Percentiles rank a stretch among this genome's conserved stretches.
Conservation (phyloP, 768 basidiomycete genomes). For the Paxillus ammoniavirescens region DNA sequence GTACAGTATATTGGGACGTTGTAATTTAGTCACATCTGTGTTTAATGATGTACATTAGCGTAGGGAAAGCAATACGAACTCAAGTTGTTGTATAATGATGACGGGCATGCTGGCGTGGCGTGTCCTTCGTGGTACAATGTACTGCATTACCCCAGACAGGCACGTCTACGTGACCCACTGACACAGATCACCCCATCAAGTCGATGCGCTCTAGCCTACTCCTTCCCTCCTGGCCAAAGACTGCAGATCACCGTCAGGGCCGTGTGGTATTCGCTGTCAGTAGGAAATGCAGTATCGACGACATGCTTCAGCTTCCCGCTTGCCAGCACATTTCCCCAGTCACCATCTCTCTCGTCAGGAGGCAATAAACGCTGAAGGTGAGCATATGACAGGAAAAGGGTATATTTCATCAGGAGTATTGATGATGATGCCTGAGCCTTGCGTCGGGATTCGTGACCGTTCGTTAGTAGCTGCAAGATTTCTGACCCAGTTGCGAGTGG, state of each 20-base stretch:
- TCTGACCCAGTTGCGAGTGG: constrained; percentile 24
- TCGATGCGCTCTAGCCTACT: background rate
- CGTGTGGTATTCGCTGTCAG: constrained; percentile 23
- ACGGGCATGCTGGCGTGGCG: too few species aligned
- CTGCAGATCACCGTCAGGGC: constrained; percentile 19
- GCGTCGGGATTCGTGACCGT: constrained; percentile 6
- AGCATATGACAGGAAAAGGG: constrained; percentile 39
- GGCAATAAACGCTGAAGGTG: constrained; percentile 31
- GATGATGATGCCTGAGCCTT: constrained; percentile 8
- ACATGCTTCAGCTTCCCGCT: constrained; percentile 23
- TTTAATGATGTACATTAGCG: too few species aligned
- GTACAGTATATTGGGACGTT: too few species aligned
- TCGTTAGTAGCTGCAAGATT: constrained; percentile 25
- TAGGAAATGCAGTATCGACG: constrained; percentile 28
- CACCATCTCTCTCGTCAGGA: constrained; percentile 28
- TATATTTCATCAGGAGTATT: constrained; percentile 34
- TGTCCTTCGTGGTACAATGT: too few species aligned
- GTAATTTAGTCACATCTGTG: too few species aligned
- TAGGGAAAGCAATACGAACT: background rate
- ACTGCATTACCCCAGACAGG: too few species aligned
- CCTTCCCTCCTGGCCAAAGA: constrained; percentile 12
- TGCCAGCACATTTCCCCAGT: constrained; percentile 33
- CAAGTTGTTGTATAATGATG: background rate
- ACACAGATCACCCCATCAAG: background rate
- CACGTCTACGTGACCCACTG: background rate